Evolutionary conservation across 352 stramenopile genomes (phyloP).

Genomic region (Albugo candida): DNA sequence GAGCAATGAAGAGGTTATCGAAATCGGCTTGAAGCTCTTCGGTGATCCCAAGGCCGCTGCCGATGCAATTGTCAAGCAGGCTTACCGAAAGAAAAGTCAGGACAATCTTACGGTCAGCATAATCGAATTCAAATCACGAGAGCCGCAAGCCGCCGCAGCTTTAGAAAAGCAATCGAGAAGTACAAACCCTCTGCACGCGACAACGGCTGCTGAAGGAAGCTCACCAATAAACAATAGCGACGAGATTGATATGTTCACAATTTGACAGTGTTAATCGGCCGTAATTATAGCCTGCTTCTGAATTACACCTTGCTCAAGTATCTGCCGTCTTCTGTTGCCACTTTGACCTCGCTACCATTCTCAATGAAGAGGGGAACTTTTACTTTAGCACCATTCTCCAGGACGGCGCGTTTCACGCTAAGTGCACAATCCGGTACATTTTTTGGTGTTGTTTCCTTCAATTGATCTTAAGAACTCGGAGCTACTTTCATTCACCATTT

Average conservation of each 20-base stretch:
- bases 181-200: too few relatives aligned
- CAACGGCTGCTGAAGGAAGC: too few relatives aligned
- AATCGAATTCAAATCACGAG: constrained; percentile 7
- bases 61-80: constrained; percentile 28
- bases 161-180: not conserved
- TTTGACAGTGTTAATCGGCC: constrained; percentile 5
- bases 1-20: constrained; percentile 31
- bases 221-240: constrained; percentile 4
- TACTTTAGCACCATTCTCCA: constrained; percentile 56
- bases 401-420: constrained; percentile 65
- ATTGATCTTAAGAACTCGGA: not conserved
- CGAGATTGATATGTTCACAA: constrained; percentile 40
- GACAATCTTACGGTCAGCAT: constrained; percentile 41
- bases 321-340: constrained; percentile 48
- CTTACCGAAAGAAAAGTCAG: constrained; percentile 26
- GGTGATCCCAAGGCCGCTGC: constrained; percentile 20
- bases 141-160: not conserved
- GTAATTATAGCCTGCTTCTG: not conserved
- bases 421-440: constrained; percentile 49
- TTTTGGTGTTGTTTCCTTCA: constrained; percentile 55
- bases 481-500: not conserved
- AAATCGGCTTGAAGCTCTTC: constrained; percentile 21
- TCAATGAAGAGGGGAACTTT: constrained; percentile 76
- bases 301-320: constrained; percentile 60
- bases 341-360: constrained; percentile 47